A percentile compares a stretch with the other conserved stretches of the same genome.
phyloP scores from a whole-genome alignment of 2,329 filamentous ascomycete genomes.

The Penicillium sp. region DNA sequence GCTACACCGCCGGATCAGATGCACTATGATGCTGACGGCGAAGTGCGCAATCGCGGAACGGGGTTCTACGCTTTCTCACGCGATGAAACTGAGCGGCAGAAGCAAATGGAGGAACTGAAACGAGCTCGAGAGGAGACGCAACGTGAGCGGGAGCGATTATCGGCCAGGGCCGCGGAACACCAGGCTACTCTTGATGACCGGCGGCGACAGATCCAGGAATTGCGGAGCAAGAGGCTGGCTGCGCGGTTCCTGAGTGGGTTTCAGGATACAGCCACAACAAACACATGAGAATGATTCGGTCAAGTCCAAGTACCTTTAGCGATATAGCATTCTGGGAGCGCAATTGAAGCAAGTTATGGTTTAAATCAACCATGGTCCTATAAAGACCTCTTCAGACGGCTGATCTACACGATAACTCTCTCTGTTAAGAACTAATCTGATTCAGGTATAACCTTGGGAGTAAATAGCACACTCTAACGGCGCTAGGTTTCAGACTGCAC shows the following conservation, averaged over 20 bases:
- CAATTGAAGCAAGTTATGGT: neutral
- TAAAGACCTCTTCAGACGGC: no score
- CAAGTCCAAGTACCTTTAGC: neutral
- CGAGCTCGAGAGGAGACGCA: constrained; percentile 60
- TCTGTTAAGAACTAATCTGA: no score
- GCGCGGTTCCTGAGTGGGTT: neutral
- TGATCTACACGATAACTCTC: no score
- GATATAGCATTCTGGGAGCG: neutral
- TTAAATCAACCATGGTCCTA: no score
- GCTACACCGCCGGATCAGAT: constrained; percentile 71
- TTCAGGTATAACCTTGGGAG: neutral
- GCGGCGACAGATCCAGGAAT: constrained; percentile 1
- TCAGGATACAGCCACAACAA: neutral
- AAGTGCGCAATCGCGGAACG: constrained; percentile 81
- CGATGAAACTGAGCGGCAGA: constrained; percentile 61
- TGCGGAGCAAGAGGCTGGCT: neutral
- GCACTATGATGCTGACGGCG: constrained; percentile 80
- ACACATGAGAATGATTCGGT: neutral
- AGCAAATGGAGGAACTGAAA: constrained; percentile 71
- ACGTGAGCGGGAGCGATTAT: constrained; percentile 1
- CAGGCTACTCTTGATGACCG: constrained; percentile 2
- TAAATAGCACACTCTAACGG: neutral
- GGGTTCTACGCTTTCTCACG: constrained; percentile 87
- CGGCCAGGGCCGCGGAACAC: neutral
- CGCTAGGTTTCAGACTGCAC: neutral